Evolutionary conservation across 441 rosid species (phyloP).

Genomic region (Rhodomyrtus psidioides): DNA sequence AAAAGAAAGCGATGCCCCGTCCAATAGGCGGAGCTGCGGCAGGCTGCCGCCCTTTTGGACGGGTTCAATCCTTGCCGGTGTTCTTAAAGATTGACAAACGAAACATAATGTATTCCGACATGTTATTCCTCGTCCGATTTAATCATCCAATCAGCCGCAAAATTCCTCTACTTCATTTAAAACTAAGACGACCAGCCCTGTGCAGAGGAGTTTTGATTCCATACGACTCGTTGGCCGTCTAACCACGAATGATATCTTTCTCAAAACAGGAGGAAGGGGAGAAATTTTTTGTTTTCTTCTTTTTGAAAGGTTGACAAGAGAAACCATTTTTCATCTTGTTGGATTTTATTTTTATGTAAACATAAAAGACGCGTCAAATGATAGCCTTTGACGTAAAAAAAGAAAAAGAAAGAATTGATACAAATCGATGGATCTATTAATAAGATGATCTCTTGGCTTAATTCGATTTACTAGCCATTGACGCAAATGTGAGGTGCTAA

Average conservation of each 20-base stretch:
- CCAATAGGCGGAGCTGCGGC: background rate
- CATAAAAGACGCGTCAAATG: background rate
- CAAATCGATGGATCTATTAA: background rate
- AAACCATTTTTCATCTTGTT: background rate
- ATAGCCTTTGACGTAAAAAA: background rate
- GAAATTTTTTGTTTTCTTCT: accelerated
- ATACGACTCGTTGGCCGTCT: background rate
- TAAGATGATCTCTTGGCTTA: background rate
- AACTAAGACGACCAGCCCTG: background rate
- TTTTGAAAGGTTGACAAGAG: background rate
- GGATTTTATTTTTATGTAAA: background rate
- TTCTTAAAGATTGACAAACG: background rate
- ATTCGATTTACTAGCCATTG: background rate
- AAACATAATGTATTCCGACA: accelerated
- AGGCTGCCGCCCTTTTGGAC: background rate
- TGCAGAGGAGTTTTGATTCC: background rate
- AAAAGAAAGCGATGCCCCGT: background rate
- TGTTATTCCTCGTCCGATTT: background rate
- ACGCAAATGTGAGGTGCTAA: background rate
- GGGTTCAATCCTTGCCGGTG: background rate
- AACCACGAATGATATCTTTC: accelerated
- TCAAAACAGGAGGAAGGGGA: background rate
- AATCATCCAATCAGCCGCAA: background rate
- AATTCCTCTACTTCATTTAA: background rate
- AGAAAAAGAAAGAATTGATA: background rate